Evolutionary conservation across 2,329 filamentous ascomycete genomes (phyloP).

Genomic region (Alternaria conjuncta): DNA sequence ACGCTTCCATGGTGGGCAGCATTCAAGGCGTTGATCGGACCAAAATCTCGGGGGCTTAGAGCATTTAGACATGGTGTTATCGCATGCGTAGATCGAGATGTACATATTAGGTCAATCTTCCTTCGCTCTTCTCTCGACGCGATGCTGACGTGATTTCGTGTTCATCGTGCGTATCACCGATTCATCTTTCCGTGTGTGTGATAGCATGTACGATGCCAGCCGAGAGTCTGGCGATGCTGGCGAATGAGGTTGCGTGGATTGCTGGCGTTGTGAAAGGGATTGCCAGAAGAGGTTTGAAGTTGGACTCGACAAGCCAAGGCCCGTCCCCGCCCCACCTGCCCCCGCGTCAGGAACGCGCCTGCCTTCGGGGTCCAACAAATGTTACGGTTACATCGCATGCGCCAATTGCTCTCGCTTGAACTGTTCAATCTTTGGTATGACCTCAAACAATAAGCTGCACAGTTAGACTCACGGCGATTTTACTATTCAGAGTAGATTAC

Average conservation of each 20-base stretch:
- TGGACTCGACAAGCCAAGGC: conserved; percentile 22
- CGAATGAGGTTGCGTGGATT: conserved; percentile 3
- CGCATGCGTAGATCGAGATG: conserved; percentile 9
- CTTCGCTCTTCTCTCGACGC: background rate
- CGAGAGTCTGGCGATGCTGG: background rate
- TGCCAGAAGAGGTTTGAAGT: conserved; percentile 15
- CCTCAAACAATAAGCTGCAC: too few species aligned
- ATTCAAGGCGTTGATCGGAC: conserved; percentile 14
- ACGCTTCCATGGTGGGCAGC: background rate
- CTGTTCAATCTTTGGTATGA: too few species aligned
- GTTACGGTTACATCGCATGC: background rate
- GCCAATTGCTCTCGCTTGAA: background rate
- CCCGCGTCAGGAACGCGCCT: conserved; percentile 26
- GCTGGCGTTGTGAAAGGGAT: conserved; percentile 18
- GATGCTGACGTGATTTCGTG: background rate
- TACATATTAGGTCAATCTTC: background rate
- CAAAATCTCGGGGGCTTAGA: conserved; percentile 2
- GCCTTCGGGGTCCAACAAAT: conserved; percentile 12
- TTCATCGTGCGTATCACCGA: background rate
- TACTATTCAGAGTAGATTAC: too few species aligned
- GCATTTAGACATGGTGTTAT: conserved; percentile 13
- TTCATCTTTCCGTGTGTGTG: background rate
- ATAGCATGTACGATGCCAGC: background rate
- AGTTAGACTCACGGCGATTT: too few species aligned
- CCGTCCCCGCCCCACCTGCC: conserved; percentile 16